Evolutionary conservation across 176 grass and related monocot species (phyloP).

Genomic region (Calamus simplicifolius): DNA sequence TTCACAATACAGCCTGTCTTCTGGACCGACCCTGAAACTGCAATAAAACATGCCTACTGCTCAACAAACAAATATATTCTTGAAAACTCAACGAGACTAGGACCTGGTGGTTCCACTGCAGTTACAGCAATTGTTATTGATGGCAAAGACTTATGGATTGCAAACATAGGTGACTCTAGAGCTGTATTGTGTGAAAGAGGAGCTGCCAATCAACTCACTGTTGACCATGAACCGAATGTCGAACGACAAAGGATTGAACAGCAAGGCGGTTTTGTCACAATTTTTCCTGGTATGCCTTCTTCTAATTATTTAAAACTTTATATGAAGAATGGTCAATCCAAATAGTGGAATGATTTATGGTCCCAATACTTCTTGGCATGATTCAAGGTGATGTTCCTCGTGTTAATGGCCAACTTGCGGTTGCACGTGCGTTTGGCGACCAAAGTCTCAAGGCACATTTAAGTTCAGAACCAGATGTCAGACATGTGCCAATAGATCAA

Average conservation of each 20-base stretch:
- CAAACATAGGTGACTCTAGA: constrained; percentile 88
- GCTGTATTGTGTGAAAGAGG: constrained; percentile 86
- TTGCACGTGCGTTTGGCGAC: constrained; percentile 96
- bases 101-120: constrained; percentile 91
- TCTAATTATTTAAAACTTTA: constrained; percentile 9
- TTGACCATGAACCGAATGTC: constrained; percentile 80
- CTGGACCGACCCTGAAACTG: constrained; percentile 48
- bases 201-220: constrained; percentile 81
- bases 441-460: constrained; percentile 94
- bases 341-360: no score
- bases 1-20: constrained; percentile 51
- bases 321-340: neutral
- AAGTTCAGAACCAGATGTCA: constrained; percentile 90
- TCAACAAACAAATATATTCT: constrained; percentile 91
- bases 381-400: constrained; percentile 86
- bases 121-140: constrained; percentile 93
- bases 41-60: constrained; percentile 76
- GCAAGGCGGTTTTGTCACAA: constrained; percentile 90
- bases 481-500: constrained; percentile 65
- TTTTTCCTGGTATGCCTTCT: constrained; percentile 74
- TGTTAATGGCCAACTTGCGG: constrained; percentile 98
- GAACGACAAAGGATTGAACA: constrained; percentile 88
- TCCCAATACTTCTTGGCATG: neutral
- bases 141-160: constrained; percentile 98
- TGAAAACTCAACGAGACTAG: constrained; percentile 74